Base-by-base conservation (phyloP, 2,329 filamentous ascomycete species). In the Thelonectria blattea region DNA sequence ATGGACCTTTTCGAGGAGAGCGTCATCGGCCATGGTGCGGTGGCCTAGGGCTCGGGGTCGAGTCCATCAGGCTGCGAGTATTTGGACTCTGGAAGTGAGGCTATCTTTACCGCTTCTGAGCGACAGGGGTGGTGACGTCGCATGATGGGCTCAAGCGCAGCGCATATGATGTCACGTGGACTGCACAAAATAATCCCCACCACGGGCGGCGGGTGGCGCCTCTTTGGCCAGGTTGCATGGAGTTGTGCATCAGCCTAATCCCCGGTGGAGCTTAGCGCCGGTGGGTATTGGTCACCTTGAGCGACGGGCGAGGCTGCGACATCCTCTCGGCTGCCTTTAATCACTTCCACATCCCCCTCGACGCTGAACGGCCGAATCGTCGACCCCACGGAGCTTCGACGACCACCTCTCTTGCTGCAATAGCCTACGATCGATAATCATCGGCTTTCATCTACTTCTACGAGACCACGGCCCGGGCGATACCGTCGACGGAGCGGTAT, bases 1-100 rank as follows among this genome's bases (percentile, higher is more conserved):
- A 72, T 93, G 90, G 68, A 96, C 85, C 75, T 89, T 90, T 64
- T 85, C 81, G 62, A 89, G 79, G 63, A 93, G 81, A 58, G 78
- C 76, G 71, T 84, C 81, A 78, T 85, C 80, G 75, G 85, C 86
- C 88, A 90, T 91, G 71, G 62, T 71, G 62, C 63, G 68, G 65
- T 65, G 65, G 59, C 62, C 51, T 54, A 51, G 48, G 49, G 54
- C 61, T 70, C 58, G 53, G 30, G 41, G 53, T 50, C 39, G 47
- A 55, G 63, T 71, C 72, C 72, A 74, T 74, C 58, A 71, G 70
- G 62, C 59, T 56, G 42, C 18, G n/a, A 47, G 30, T 24, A 22
- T 46, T 41, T 17, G 50, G 12, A 24, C 18, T 17, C 22, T 24
- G 22, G 30, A 54, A 30, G 43, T 60, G 57, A 60, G 53, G 52